Percentiles rank a stretch among this genome's conserved stretches.
These are phyloP conservation scores for Davidsoniella australis DNA, from an alignment of 2,329 filamentous ascomycete species.

Conservation along the genomic window DNA sequence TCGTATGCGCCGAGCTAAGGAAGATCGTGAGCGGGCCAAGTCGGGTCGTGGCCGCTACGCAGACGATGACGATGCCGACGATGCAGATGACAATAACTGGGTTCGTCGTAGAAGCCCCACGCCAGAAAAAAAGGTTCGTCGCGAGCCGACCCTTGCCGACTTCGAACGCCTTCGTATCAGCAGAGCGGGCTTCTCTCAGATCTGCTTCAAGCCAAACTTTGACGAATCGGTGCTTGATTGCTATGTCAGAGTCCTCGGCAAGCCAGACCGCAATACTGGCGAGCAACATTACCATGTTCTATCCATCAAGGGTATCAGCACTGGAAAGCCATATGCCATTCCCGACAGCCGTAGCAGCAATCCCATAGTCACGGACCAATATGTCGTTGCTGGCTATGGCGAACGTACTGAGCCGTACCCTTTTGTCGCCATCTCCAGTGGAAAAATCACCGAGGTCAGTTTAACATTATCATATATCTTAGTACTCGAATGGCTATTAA, in stretches of 20 bases:
- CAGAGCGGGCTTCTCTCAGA: conserved; percentile 69
- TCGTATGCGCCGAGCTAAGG: conserved; percentile 44
- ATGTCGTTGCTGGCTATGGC: conserved; percentile 65
- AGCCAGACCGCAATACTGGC: conserved; percentile 54
- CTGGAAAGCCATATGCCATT: conserved; percentile 70
- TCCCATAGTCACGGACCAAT: conserved; percentile 68
- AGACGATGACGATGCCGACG: conserved; percentile 47
- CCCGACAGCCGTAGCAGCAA: conserved; percentile 49
- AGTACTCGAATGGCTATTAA: conserved; percentile 13
- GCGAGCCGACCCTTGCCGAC: conserved; percentile 48
- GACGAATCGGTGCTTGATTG: conserved; percentile 67
- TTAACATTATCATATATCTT: neutral
- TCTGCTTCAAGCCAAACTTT: conserved; percentile 88
- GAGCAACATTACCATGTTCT: conserved; percentile 67
- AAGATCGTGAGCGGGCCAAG: conserved; percentile 33
- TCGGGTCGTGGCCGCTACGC: conserved; percentile 25
- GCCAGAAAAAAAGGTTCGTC: conserved; percentile 41
- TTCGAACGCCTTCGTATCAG: conserved; percentile 72
- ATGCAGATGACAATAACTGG: conserved; percentile 75
- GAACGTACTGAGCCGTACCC: conserved; percentile 72
- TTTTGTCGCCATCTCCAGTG: conserved; percentile 80
- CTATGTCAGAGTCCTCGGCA: conserved; percentile 72
- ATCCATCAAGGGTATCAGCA: conserved; percentile 46
- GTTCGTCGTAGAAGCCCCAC: conserved; percentile 38
- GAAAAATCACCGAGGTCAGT: conserved; percentile 61